Conservation (phyloP, 441 rosid genomes). For the Euphorbia celastroides region DNA sequence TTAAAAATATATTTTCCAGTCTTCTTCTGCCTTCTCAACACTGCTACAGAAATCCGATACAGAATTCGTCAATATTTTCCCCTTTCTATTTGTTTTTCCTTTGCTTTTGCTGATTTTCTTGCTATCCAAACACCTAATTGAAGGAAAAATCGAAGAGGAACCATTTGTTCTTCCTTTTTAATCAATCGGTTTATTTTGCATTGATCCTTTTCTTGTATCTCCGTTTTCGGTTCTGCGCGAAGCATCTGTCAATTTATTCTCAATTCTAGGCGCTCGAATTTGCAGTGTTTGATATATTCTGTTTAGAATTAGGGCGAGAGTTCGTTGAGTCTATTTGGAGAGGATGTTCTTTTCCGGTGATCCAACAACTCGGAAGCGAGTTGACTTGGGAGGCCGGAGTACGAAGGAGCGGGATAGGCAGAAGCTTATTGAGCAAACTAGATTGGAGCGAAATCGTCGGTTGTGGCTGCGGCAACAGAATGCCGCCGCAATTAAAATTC, state of each 20-base stretch:
- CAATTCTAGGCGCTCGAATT: background rate
- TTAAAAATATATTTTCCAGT: too few relatives aligned
- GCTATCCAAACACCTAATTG: background rate
- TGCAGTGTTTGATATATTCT: background rate
- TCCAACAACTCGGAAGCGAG: constrained; percentile 87
- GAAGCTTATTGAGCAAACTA: constrained; percentile 92
- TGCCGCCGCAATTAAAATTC: constrained; percentile 73
- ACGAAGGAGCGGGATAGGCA: constrained; percentile 90
- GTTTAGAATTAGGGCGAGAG: background rate
- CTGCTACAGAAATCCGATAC: background rate
- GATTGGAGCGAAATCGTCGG: constrained; percentile 86
- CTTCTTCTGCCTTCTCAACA: too few relatives aligned
- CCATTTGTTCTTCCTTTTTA: background rate
- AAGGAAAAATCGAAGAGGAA: background rate
- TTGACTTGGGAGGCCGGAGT: constrained; percentile 97
- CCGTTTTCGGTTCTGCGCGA: background rate
- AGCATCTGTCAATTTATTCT: background rate
- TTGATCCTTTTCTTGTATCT: background rate
- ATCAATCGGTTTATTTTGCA: background rate
- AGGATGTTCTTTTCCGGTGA: constrained; percentile 89
- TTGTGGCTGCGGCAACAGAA: constrained; percentile 68
- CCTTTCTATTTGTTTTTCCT: too few relatives aligned
- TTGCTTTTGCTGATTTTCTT: background rate
- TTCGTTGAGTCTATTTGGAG: background rate
- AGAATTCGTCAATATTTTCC: background rate